phyloP scores from a whole-genome alignment of 2,329 filamentous ascomycete species.

The Calycina herbarum region DNA sequence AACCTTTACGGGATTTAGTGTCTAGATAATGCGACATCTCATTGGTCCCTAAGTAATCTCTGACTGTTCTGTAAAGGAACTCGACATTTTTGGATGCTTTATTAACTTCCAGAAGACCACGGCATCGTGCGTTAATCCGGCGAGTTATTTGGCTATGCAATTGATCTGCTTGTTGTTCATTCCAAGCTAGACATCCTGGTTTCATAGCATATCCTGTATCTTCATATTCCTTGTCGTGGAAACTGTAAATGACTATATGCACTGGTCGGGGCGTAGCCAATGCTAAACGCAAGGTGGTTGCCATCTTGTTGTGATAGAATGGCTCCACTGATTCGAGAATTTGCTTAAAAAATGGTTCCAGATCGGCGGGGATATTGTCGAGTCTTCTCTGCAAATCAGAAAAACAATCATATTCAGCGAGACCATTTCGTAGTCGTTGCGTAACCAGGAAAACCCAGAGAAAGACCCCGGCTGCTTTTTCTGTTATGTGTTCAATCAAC shows the following conservation, averaged over 20 bases:
- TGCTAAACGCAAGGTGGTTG: background rate
- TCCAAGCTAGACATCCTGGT: background rate
- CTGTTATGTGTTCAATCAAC: constrained; percentile 15
- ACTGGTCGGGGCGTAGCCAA: background rate
- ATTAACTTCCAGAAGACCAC: background rate
- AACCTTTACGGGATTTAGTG: too few relatives aligned
- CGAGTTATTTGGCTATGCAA: background rate
- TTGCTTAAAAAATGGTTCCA: constrained; percentile 28
- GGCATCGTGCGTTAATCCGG: background rate
- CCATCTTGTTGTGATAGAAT: background rate
- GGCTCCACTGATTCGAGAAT: constrained; percentile 21
- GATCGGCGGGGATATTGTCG: constrained; percentile 23
- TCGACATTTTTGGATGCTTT: background rate
- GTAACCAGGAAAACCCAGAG: constrained; percentile 23
- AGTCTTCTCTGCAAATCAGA: constrained; percentile 24
- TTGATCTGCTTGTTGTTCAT: background rate
- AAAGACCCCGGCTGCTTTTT: constrained; percentile 16
- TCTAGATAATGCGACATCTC: background rate
- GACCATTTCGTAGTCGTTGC: constrained; percentile 7
- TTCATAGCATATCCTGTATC: background rate
- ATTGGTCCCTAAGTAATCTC: background rate
- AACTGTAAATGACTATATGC: background rate
- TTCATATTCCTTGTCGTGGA: background rate
- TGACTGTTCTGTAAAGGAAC: constrained; percentile 5
- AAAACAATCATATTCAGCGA: constrained; percentile 21